Base-by-base conservation (phyloP, 169 alveolate species). In the Plasmodium yoelii region DNA sequence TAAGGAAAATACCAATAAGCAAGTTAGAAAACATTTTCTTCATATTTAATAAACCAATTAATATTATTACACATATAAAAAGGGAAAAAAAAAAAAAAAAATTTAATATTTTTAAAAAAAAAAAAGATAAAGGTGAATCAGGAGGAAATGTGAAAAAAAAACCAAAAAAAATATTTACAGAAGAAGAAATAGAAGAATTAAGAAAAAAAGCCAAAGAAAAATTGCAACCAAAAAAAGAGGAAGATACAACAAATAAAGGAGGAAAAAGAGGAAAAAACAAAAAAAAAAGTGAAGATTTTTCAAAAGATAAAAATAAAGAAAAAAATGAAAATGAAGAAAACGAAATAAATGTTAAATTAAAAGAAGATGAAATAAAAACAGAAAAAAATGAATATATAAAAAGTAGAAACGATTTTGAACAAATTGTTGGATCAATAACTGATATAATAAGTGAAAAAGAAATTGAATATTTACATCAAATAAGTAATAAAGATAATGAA, bases 171-270 rank as follows among this genome's bases (percentile, higher is more conserved):
- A 57, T 28, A 13, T 75, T 75, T 67, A 63, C 88, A 18, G 88
- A 75, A 75, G 88, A 75, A 63, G 88, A 75, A 65, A 75, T 75
- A 63, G 88, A 75, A 63, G 88, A 75, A 57, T 57, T 75, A 7
- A 49, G 75, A 24, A 65, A 39, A 61, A 75, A 67, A 34, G 88
- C 88, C n/a, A 75, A 75, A 55, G 88, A 75, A 75, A 75, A 75
- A 19, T 22, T 47, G 26, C 88, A 75, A 61, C 64, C 88, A 34
- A 74, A 74, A 22, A 75, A 63, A 34, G 88, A 34, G 39, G 60
- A 53, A 2, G 46, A 1, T 13, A 75, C 15, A 68, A 39, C 77
- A 63, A 46, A 24, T 34, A 75, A 75, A 39, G 74, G 74, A 24
- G 22, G 15, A n/a, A 68, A 46, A 68, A 46, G 51, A 57, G 46